Base-by-base conservation (phyloP, 345 rosid genomes). In the Laguncularia racemosa region DNA sequence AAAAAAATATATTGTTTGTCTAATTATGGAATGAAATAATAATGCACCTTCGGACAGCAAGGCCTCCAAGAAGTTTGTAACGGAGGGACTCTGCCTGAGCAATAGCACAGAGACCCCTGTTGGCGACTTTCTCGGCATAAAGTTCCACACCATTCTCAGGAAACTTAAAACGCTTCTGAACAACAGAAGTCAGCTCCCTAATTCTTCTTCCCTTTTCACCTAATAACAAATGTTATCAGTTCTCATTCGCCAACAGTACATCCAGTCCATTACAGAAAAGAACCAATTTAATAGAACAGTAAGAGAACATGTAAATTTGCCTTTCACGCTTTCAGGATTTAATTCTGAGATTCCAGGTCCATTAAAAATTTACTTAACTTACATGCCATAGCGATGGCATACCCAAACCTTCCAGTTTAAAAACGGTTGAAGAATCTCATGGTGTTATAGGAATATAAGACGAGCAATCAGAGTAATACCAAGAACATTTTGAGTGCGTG, bases 1-100 rank as follows among this genome's bases (percentile, higher is more conserved):
- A 2, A 9, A 7, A 33, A 33, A 33, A 6, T 4, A 5, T 10
- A 33, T 6, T 33, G 40, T 33, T 33, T 33, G 9, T 33, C 9
- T 33, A 33, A 33, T 33, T 3, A 6, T 33, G 40, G 4, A 33
- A 33, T 33, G 40, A 51, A 61, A 70, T 72, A 67, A 65, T 71
- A 56, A 7, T 9, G 11, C 60, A 85, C 93, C 96, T 80, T 45
- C 95, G 74, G 66, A 84, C 95, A 28, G 97, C 97, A 58, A 86
- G 97, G 20, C 95, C 95, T 58, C 97, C 92, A 1, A 89, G 90
- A 53, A 89, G 92, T 76, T 86, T 89, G 70, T 86, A 84, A 2
- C 95, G 89, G 44, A 89, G 84, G 68, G 95, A 89, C 69, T 89
- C 95, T 1, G 90, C 97, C 72, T 86, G 95, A 50, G 95, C 97